Evolutionary conservation across 306 rosid genomes (phyloP).

Genomic region (Rubus parviflorus): DNA sequence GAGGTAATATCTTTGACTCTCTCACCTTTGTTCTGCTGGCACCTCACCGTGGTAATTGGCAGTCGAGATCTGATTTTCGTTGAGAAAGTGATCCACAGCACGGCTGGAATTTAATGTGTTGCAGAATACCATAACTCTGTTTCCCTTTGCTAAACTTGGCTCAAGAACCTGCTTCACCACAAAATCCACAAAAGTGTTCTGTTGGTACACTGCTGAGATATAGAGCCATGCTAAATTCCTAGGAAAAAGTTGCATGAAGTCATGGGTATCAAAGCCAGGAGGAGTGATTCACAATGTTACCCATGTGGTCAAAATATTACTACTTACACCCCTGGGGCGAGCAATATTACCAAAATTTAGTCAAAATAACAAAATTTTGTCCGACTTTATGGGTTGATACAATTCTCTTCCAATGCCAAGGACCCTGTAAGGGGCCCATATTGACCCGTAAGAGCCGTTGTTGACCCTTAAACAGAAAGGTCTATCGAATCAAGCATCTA

Average conservation of each 20-base stretch:
- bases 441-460: background rate
- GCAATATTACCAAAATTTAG: background rate
- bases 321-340: background rate
- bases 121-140: slow-evolving; percentile 95
- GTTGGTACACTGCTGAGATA: slow-evolving; percentile 9
- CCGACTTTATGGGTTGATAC: background rate
- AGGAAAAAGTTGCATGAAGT: background rate
- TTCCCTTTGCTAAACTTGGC: slow-evolving; percentile 90
- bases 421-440: background rate
- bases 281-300: too few species aligned
- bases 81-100: slow-evolving; percentile 96
- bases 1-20: slow-evolving; percentile 10
- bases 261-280: background rate
- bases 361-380: background rate
- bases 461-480: background rate
- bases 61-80: slow-evolving; percentile 72
- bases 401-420: background rate
- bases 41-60: slow-evolving; percentile 98
- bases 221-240: background rate
- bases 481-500: background rate
- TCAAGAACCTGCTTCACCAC: slow-evolving; percentile 74
- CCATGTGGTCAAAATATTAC: background rate
- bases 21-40: slow-evolving; percentile 88
- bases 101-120: slow-evolving; percentile 94
- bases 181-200: background rate